A percentile compares a stretch with the other conserved stretches of the same genome.
Conservation (phyloP, 129 eudicot genomes). For the Gnaphalium uliginosum region DNA sequence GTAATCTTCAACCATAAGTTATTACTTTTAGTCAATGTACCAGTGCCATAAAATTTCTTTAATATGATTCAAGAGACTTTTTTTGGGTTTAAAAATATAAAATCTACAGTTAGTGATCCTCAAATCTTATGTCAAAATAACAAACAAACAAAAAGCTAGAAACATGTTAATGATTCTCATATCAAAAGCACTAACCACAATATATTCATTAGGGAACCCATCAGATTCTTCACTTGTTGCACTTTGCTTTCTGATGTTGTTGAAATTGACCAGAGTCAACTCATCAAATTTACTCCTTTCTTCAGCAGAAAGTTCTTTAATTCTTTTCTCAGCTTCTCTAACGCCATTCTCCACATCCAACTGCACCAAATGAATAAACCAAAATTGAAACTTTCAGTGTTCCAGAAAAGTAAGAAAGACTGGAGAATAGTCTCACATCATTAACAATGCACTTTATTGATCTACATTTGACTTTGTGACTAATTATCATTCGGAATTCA, state of each 20-base stretch:
- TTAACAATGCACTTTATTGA: not conserved
- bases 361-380: not conserved
- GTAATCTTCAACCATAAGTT: not conserved
- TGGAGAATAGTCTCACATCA: no score
- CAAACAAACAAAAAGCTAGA: no score
- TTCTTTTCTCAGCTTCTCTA: not conserved
- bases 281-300: conserved; percentile 5
- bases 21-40: not conserved
- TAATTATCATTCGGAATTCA: no score
- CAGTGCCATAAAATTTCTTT: not conserved
- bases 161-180: not conserved
- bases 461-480: not conserved
- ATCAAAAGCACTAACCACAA: conserved; percentile 57
- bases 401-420: not conserved
- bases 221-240: conserved; percentile 41
- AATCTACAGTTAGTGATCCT: no score
- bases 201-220: conserved; percentile 70
- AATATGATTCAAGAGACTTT: no score
- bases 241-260: conserved; percentile 34
- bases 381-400: not conserved
- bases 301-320: not conserved
- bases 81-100: not conserved
- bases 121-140: no score
- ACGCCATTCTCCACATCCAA: not conserved
- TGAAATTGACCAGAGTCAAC: not conserved